Conservation (phyloP, 768 basidiomycete species). For the Russula abietina region DNA sequence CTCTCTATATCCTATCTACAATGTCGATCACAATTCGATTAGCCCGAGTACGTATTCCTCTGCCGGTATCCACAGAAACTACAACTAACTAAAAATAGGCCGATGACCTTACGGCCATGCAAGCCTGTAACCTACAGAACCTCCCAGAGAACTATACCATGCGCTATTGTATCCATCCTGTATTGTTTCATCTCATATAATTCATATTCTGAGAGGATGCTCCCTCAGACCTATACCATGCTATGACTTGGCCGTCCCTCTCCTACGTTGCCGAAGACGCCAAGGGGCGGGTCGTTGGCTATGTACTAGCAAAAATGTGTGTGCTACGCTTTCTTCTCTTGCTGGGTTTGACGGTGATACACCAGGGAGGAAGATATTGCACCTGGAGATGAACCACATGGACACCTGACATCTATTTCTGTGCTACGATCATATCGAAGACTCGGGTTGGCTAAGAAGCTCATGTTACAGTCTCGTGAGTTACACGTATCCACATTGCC, state of each 20-base stretch:
- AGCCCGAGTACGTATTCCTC: conserved; percentile 32
- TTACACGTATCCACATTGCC: conserved; percentile 18
- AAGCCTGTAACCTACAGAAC: conserved; percentile 89
- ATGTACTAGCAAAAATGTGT: conserved; percentile 94
- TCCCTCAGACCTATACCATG: conserved; percentile 6
- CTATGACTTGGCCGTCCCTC: conserved; percentile 84
- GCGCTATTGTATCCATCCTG: conserved; percentile 55
- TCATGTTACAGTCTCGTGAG: conserved; percentile 92
- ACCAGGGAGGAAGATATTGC: conserved; percentile 60
- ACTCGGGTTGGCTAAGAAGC: conserved; percentile 87
- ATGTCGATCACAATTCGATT: conserved; percentile 43
- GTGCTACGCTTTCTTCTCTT: conserved; percentile 25
- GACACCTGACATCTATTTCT: conserved; percentile 95
- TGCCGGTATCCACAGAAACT: not conserved
- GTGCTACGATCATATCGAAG: conserved; percentile 85
- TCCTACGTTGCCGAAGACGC: conserved; percentile 91
- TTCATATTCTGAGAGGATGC: not conserved
- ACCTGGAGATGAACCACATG: conserved; percentile 60
- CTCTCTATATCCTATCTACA: not conserved
- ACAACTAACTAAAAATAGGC: conserved; percentile 41
- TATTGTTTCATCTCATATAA: conserved; percentile 6
- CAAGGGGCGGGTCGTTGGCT: conserved; percentile 86
- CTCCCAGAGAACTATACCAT: conserved; percentile 88
- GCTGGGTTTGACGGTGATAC: not conserved
- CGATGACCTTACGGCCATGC: conserved; percentile 88